phyloP scores from a whole-genome alignment of 805 yeast genomes.

The Candida bentonensis region DNA sequence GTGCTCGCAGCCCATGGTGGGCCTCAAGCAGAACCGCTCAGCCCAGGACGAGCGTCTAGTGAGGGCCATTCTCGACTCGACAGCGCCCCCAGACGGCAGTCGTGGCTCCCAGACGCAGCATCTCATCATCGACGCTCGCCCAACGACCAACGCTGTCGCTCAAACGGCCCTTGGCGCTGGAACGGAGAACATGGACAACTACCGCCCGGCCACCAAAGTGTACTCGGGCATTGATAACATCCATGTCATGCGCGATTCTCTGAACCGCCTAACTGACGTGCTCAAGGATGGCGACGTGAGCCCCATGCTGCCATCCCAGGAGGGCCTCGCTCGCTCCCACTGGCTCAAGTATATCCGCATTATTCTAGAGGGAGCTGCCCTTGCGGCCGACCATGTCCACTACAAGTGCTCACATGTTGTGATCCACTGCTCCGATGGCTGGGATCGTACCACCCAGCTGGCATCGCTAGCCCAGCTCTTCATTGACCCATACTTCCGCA shows the following conservation, averaged over 20 bases:
- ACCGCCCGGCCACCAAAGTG: slow-evolving; percentile 52
- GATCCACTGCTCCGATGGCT: slow-evolving; percentile 94
- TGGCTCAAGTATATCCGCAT: slow-evolving; percentile 69
- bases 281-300: slow-evolving; percentile 56
- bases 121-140: slow-evolving; percentile 81
- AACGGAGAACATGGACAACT: slow-evolving; percentile 82
- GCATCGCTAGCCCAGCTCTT: slow-evolving; percentile 74
- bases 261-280: slow-evolving; percentile 45
- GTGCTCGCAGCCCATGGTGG: slow-evolving; percentile 88
- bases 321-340: slow-evolving; percentile 45
- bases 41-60: slow-evolving; percentile 83
- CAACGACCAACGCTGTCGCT: slow-evolving; percentile 88
- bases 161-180: slow-evolving; percentile 98
- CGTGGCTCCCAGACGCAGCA: slow-evolving; percentile 32
- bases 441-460: slow-evolving; percentile 94
- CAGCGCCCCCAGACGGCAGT: slow-evolving; percentile 21
- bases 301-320: slow-evolving; percentile 37
- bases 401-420: slow-evolving; percentile 70
- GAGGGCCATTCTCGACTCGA: slow-evolving; percentile 55
- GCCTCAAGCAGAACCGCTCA: slow-evolving; percentile 74
- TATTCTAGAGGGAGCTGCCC: slow-evolving; percentile 60
- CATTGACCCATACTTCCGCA: slow-evolving; percentile 80
- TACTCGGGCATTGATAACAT: slow-evolving; percentile 89
- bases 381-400: slow-evolving; percentile 68
- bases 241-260: slow-evolving; percentile 85